Evolutionary conservation across 495 filamentous ascomycete species (phyloP).

Genomic region (Terfezia boudieri): DNA sequence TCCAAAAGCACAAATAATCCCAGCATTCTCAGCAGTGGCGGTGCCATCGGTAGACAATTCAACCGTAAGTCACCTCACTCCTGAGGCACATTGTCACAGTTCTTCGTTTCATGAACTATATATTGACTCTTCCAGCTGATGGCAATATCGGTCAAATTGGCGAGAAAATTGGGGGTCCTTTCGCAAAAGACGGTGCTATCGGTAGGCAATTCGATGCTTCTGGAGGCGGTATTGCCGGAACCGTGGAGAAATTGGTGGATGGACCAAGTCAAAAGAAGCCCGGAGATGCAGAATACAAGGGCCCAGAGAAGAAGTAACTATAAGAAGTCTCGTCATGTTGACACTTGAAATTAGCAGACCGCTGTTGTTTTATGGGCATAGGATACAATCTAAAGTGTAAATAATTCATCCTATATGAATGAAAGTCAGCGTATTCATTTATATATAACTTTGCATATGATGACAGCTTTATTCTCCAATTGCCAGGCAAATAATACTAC

Average conservation of each 20-base stretch:
- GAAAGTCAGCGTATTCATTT: too few relatives aligned
- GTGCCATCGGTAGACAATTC: slow-evolving; percentile 16
- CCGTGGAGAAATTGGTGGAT: slow-evolving; percentile 20
- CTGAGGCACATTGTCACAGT: not conserved
- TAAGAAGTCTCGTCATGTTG: too few relatives aligned
- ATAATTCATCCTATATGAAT: too few relatives aligned
- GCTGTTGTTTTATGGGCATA: too few relatives aligned
- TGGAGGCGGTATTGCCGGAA: slow-evolving; percentile 26
- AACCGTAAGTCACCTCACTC: slow-evolving; percentile 6
- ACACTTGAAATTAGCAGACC: too few relatives aligned
- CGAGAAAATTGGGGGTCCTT: slow-evolving; percentile 31
- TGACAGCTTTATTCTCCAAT: too few relatives aligned
- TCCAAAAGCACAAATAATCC: slow-evolving; percentile 7
- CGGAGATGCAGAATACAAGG: not conserved
- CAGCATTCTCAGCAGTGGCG: slow-evolving; percentile 11
- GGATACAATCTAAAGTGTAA: too few relatives aligned
- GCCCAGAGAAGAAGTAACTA: slow-evolving; percentile 6
- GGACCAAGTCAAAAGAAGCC: slow-evolving; percentile 10
- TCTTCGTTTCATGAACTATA: not conserved
- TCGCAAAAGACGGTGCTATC: slow-evolving; percentile 26
- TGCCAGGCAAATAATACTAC: too few relatives aligned
- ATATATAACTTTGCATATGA: too few relatives aligned
- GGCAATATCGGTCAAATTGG: slow-evolving; percentile 30
- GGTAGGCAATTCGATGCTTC: slow-evolving; percentile 29
- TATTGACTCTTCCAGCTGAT: slow-evolving; percentile 14